These are phyloP conservation scores for Schizochytrium sp. DNA, from an alignment of 108 stramenopile genomes.

Conservation along the genomic window DNA sequence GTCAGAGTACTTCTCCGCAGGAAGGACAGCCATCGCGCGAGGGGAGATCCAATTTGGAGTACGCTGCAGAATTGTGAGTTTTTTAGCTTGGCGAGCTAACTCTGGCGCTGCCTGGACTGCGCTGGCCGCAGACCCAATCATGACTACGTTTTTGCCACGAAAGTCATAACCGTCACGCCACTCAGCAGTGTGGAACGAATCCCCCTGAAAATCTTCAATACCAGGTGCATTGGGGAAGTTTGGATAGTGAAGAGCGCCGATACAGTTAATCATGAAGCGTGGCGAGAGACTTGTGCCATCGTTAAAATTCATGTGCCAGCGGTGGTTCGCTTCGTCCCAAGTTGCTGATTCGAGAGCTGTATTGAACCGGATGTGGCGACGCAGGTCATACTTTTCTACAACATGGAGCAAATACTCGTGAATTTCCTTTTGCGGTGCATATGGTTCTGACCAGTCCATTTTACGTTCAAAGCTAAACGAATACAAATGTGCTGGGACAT, in stretches of 20 bases:
- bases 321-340: neutral
- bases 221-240: conserved; percentile 38
- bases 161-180: conserved; percentile 48
- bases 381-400: conserved; percentile 39
- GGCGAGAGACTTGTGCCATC: neutral
- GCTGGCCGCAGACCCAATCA: conserved; percentile 24
- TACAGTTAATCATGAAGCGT: conserved; percentile 56
- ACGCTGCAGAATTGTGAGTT: conserved; percentile 37
- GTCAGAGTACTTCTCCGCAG: conserved; percentile 9
- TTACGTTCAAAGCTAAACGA: conserved; percentile 45
- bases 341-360: conserved; percentile 5
- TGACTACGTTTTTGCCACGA: conserved; percentile 2
- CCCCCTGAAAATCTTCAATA: conserved; percentile 13
- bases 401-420: conserved; percentile 1
- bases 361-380: neutral
- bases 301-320: neutral
- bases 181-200: conserved; percentile 19
- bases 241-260: conserved; percentile 41
- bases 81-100: neutral
- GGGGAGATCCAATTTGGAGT: conserved; percentile 58
- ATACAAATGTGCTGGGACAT: conserved; percentile 47
- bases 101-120: conserved; percentile 39
- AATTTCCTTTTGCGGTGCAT: conserved; percentile 52
- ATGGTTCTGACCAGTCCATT: conserved; percentile 58
- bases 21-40: neutral